Evolutionary conservation across 2,329 filamentous ascomycete genomes (phyloP), one percentile per base, ranked within the genome.

Genomic region (Colletotrichum euphorbiae): DNA sequence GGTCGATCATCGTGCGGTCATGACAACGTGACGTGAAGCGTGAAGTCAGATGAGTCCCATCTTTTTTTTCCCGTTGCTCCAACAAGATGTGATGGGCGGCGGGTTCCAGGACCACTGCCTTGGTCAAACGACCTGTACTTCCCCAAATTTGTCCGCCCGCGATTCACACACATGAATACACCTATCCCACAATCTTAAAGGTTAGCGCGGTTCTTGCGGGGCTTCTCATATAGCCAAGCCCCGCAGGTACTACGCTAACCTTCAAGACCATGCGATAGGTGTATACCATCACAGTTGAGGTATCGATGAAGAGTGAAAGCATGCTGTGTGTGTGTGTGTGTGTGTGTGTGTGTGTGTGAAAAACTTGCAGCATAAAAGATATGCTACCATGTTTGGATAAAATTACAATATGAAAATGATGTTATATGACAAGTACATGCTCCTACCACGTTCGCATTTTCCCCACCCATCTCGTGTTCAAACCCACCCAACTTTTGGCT

Each of bases 391-490:
- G 31, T 52, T 40, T 62, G 59, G 55, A 65, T 65, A 65, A 46
- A 55, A 64, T 68, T 64, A 68, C 65, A 59, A 68, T 68, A 68
- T 48, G 65, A 68, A 59, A 54, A 40, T 50, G 52, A 43, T 64
- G 62, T 33, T 60, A 42, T 64, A 56, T 57, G n/a, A n/a, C n/a
- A n/a, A 42, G 4, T 54, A 28, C 45, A 15, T 43, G 33, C 15
- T 46, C 15, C 6, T 13, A 13, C 21, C 21, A 2, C 8, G 12
- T 15, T 13, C 55, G 40, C 40, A 24, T 59, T 38, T 1, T 4
- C 9, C 33, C n/a, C 33, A n/a, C 42, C 40, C 11, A 50, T 15
- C 43, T 59, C 43, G 59, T 63, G 51, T 21, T 43, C 15, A 42
- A 4, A 36, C 24, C 17, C 45, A 33, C 56, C 51, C 17, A n/a